phyloP scores from a whole-genome alignment of 1,284 basidiomycete species.

The Sporisorium reilianum region DNA sequence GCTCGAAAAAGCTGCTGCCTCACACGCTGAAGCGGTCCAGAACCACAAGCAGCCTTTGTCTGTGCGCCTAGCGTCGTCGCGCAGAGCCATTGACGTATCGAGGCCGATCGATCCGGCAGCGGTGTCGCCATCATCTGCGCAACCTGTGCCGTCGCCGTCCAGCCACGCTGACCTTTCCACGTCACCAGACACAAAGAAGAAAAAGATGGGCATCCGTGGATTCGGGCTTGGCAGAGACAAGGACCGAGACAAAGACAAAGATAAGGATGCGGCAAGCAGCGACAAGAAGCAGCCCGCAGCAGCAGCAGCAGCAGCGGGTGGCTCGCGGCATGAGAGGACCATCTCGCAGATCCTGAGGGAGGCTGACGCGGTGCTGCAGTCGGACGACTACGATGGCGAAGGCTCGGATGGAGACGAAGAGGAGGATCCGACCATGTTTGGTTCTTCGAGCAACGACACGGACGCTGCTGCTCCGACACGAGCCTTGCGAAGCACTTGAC shows the following conservation, averaged over 20 bases:
- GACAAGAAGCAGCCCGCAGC: not conserved
- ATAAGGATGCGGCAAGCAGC: slow-evolving; percentile 7
- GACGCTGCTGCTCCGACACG: slow-evolving; percentile 1
- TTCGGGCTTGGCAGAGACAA: slow-evolving; percentile 38
- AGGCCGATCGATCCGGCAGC: slow-evolving; percentile 31
- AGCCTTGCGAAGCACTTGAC: slow-evolving; percentile 12
- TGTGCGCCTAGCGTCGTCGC: slow-evolving; percentile 26
- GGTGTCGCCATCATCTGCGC: not conserved
- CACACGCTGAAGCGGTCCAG: not conserved
- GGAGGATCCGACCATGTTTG: slow-evolving; percentile 43
- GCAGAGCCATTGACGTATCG: slow-evolving; percentile 42
- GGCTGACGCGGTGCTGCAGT: slow-evolving; percentile 48
- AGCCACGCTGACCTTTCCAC: slow-evolving; percentile 12
- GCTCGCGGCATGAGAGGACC: slow-evolving; percentile 46
- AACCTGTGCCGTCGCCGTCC: not conserved
- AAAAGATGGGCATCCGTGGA: slow-evolving; percentile 30
- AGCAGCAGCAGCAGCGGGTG: not conserved
- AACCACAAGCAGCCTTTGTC: not conserved
- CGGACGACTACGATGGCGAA: slow-evolving; percentile 25
- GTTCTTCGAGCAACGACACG: slow-evolving; percentile 27
- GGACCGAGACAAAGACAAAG: slow-evolving; percentile 30
- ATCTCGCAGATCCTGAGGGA: slow-evolving; percentile 54
- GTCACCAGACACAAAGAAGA: slow-evolving; percentile 35
- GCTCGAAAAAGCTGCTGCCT: not conserved
- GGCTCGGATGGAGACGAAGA: slow-evolving; percentile 10